These are phyloP conservation scores for Globisporangium acanthophoron DNA, from an alignment of 352 stramenopile genomes.

Conservation along the genomic window DNA sequence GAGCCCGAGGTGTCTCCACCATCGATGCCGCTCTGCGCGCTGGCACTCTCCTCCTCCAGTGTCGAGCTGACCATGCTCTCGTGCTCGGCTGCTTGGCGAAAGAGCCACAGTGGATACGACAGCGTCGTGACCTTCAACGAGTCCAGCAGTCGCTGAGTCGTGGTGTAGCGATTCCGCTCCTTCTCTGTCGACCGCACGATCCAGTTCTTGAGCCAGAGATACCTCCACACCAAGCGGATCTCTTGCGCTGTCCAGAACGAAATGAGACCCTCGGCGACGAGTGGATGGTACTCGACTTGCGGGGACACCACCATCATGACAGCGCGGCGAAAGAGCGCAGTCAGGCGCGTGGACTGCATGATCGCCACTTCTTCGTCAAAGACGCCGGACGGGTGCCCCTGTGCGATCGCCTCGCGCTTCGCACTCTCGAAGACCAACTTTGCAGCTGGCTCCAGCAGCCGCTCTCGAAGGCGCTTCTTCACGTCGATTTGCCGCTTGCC, in stretches of 20 bases:
- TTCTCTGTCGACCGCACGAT: constrained; percentile 73
- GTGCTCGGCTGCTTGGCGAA: constrained; percentile 69
- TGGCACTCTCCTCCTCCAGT: constrained; percentile 42
- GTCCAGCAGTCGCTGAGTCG: constrained; percentile 60
- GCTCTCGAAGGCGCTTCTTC: constrained; percentile 73
- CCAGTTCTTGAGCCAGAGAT: constrained; percentile 83
- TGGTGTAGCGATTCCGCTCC: constrained; percentile 47
- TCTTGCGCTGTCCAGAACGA: constrained; percentile 69
- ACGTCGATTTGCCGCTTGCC: constrained; percentile 71
- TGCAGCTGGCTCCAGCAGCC: constrained; percentile 46
- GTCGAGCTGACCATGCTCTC: constrained; percentile 64
- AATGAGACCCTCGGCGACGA: constrained; percentile 80
- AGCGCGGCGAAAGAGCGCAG: constrained; percentile 66
- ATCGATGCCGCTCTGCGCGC: neutral
- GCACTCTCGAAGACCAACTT: constrained; percentile 53
- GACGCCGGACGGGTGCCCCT: constrained; percentile 34
- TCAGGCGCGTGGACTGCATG: constrained; percentile 43
- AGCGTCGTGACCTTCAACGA: constrained; percentile 65
- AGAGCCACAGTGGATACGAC: constrained; percentile 61
- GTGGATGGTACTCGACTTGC: constrained; percentile 64
- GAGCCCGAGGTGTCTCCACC: neutral
- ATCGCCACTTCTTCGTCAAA: constrained; percentile 74
- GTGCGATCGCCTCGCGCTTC: constrained; percentile 42
- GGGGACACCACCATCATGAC: constrained; percentile 80
- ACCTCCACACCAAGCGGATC: constrained; percentile 76